Base-by-base conservation (phyloP, 441 rosid species). In the Dalechampia spathulata region DNA sequence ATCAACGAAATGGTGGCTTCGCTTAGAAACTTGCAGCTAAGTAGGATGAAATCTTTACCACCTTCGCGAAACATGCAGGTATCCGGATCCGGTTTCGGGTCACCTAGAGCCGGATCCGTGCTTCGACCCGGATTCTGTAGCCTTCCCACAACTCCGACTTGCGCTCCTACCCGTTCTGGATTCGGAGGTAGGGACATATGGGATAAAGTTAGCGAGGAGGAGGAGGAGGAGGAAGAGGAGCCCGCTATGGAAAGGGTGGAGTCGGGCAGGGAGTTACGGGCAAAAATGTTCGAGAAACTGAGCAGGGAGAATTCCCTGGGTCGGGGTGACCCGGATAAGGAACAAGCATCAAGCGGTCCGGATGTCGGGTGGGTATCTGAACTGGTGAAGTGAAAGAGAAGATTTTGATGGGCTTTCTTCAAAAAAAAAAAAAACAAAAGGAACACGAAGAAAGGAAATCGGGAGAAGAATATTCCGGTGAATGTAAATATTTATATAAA, bases 331-430 rank as follows among this genome's bases (percentile, higher is more conserved):
- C 72, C 66, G 37, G 59, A 56, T 50, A 36, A 46, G 10, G 13
- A 19, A 3, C 34, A 30, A 8, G 4, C 34, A 3, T 30, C 34
- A 1, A 73, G 61, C 13, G 78, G 60, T 23, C 96, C 86, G 17
- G 94, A 90, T 67, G 74, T 87, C 0, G 87, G 79, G 16, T 90
- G 97, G 97, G 83, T 90, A 2, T 83, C 94, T 37, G 97, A 90
- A 27, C 65, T 90, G 10, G 68, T 90, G 51, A 56, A 65, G 63
- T 82, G 58, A 83, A 25, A 1, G 0, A 13, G 52, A n/a, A n/a
- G n/a, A n/a, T n/a, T n/a, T n/a, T n/a, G n/a, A n/a, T n/a, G n/a
- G n/a, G n/a, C n/a, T n/a, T n/a, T n/a, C n/a, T n/a, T n/a, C 34
- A n/a, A n/a, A n/a, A n/a, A n/a, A n/a, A n/a, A n/a, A n/a, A n/a